Conservation (phyloP, 1,284 basidiomycete species). For the Irpex rosettiformis region DNA sequence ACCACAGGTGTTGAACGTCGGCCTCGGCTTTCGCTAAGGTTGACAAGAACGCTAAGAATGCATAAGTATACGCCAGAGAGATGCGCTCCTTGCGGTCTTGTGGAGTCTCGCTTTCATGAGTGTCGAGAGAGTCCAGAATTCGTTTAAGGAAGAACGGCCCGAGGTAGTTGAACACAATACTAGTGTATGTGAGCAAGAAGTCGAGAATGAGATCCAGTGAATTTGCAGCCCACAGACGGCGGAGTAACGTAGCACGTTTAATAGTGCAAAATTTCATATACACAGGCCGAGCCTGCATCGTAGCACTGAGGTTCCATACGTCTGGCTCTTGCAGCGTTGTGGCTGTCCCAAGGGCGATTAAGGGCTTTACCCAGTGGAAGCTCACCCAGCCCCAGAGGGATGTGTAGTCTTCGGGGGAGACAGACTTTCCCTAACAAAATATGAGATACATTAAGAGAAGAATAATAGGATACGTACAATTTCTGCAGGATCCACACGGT, state of each 20-base stretch:
- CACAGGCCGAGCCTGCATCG: slow-evolving; percentile 62
- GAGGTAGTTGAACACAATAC: slow-evolving; percentile 67
- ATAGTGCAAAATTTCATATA: slow-evolving; percentile 56
- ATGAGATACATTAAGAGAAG: background rate
- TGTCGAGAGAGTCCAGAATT: slow-evolving; percentile 43
- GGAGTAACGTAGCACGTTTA: slow-evolving; percentile 49
- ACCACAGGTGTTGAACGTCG: slow-evolving; percentile 80
- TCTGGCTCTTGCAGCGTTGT: slow-evolving; percentile 67
- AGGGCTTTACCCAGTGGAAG: slow-evolving; percentile 74
- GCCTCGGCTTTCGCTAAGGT: slow-evolving; percentile 60
- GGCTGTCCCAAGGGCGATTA: slow-evolving; percentile 57
- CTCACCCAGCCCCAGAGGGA: slow-evolving; percentile 76
- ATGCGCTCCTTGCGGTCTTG: slow-evolving; percentile 41
- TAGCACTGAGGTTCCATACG: slow-evolving; percentile 69
- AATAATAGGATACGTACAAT: slow-evolving; percentile 44
- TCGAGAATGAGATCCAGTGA: slow-evolving; percentile 73
- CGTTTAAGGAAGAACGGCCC: slow-evolving; percentile 67
- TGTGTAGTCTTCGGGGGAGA: slow-evolving; percentile 75
- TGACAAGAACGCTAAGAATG: slow-evolving; percentile 60
- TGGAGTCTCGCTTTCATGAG: slow-evolving; percentile 13
- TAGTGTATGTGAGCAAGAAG: slow-evolving; percentile 56
- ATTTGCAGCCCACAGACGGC: slow-evolving; percentile 65
- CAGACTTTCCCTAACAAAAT: slow-evolving; percentile 41
- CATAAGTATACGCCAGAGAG: slow-evolving; percentile 68
- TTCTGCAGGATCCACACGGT: slow-evolving; percentile 40